Conservation (phyloP, 768 basidiomycete species). For the Termitomyces sp. region DNA sequence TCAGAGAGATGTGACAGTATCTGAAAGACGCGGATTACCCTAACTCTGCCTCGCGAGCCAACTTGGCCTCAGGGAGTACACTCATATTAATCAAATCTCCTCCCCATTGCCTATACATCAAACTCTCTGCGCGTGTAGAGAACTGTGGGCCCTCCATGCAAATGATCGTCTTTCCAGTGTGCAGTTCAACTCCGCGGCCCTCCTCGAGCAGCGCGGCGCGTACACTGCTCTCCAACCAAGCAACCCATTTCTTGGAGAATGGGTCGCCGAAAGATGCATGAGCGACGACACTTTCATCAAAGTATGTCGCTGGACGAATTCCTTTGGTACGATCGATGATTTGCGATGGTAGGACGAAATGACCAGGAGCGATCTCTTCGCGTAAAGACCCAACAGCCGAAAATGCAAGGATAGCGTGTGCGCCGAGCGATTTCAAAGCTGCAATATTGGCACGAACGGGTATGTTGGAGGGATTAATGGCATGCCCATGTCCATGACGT, state of each 20-base stretch:
- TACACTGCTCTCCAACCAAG: constrained; percentile 64
- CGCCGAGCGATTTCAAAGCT: constrained; percentile 88
- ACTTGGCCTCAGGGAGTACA: constrained; percentile 92
- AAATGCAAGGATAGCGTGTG: constrained; percentile 87
- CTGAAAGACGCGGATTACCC: constrained; percentile 42
- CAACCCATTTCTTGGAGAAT: constrained; percentile 59
- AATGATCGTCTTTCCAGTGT: constrained; percentile 80
- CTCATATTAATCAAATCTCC: constrained; percentile 97
- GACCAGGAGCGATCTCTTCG: constrained; percentile 88
- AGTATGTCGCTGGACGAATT: constrained; percentile 82
- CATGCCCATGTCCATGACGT: constrained; percentile 82
- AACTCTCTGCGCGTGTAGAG: constrained; percentile 94
- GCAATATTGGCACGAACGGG: constrained; percentile 92
- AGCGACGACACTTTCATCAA: constrained; percentile 75
- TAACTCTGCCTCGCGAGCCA: constrained; percentile 92
- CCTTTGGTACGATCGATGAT: constrained; percentile 98
- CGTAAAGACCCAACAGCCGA: constrained; percentile 92
- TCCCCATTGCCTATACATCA: constrained; percentile 92
- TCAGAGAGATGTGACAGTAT: background rate
- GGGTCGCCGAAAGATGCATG: constrained; percentile 95
- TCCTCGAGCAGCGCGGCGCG: constrained; percentile 53
- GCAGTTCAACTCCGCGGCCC: constrained; percentile 59
- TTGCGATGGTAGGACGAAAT: constrained; percentile 83
- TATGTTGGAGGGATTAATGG: constrained; percentile 71
- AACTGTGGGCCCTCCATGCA: constrained; percentile 99